Evolutionary conservation across 495 filamentous ascomycete genomes (phyloP), one percentile per base, ranked within the genome.

Genomic region (Aspergillus campestris): DNA sequence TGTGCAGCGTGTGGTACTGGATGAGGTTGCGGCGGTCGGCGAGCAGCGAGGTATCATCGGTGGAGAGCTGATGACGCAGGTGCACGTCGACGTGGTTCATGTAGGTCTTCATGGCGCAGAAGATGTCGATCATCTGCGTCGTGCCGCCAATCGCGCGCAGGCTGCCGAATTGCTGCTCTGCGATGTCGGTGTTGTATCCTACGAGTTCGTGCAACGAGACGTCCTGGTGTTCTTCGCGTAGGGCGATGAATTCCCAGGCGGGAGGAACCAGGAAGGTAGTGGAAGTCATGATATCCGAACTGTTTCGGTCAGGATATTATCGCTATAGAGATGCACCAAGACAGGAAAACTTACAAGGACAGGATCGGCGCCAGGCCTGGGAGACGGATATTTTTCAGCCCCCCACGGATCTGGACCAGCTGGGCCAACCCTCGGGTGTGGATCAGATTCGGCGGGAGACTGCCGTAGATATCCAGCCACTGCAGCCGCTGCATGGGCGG

Each of bases 401-500:
- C 69, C 3, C 68, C 68, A 10, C 65, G 54, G 7, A 72, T 8
- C 7, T 57, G 55, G 34, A 70, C 34, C 45, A 72, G 52, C 36
- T 67, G 58, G 6, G 62, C 43, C 36, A 72, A 41, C 3, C 69
- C 69, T 9, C 54, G 46, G 6, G 66, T 51, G 46, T 72, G 69
- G 8, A 67, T 55, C 33, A 64, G 52, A 37, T 67, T 70, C 5
- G 69, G 59, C 6, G 55, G 55, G 7, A 67, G 54, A 36, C 60
- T 61, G 0, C 66, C 64, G 37, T 70, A 72, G 11, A 70, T 58
- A 48, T 65, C 64, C 6, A 72, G 41, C 69, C 65, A 72, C 34
- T 72, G 69, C 28, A 72, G 43, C 7, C 59, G 59, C 39, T 57
- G 66, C 44, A 70, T 56, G 0, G 69, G 69, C 1, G 66, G 52